Evolutionary conservation across 2,329 filamentous ascomycete genomes (phyloP).

Genomic region (Fusarium newnesense): DNA sequence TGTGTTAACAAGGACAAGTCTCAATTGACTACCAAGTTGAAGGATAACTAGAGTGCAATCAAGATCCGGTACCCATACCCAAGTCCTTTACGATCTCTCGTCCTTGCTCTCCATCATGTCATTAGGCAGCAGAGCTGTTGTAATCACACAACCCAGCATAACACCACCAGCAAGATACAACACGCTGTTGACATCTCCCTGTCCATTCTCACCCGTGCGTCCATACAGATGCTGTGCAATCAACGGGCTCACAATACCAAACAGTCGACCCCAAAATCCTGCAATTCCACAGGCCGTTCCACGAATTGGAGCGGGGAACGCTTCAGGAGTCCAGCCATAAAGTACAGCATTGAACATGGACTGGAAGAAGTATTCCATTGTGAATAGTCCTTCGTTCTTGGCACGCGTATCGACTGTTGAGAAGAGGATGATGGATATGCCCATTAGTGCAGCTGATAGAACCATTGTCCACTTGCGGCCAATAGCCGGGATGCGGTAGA

Average conservation of each 20-base stretch:
- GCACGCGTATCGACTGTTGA: constrained; percentile 53
- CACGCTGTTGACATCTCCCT: constrained; percentile 58
- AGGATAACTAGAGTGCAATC: neutral
- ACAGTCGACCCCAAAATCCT: constrained; percentile 68
- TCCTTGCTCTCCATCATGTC: constrained; percentile 50
- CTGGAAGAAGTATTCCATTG: constrained; percentile 57
- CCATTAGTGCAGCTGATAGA: constrained; percentile 57
- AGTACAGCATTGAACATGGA: constrained; percentile 52
- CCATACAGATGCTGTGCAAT: constrained; percentile 60
- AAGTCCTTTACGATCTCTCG: constrained; percentile 30
- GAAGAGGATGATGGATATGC: constrained; percentile 58
- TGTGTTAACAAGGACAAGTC: too few species aligned
- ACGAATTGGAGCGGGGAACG: constrained; percentile 64
- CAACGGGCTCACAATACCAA: constrained; percentile 67
- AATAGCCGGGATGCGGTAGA: constrained; percentile 52
- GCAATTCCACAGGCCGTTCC: constrained; percentile 67
- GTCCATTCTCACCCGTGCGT: constrained; percentile 37
- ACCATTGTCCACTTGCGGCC: constrained; percentile 57
- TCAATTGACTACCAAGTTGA: too few species aligned
- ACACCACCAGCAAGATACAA: constrained; percentile 67
- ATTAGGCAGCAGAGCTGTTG: constrained; percentile 59
- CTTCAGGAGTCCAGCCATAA: constrained; percentile 65
- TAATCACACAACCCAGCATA: constrained; percentile 62
- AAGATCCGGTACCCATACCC: neutral
- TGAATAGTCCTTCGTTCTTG: constrained; percentile 53